Evolutionary conservation across 768 basidiomycete genomes (phyloP).

Genomic region (Sutorius australiensis): DNA sequence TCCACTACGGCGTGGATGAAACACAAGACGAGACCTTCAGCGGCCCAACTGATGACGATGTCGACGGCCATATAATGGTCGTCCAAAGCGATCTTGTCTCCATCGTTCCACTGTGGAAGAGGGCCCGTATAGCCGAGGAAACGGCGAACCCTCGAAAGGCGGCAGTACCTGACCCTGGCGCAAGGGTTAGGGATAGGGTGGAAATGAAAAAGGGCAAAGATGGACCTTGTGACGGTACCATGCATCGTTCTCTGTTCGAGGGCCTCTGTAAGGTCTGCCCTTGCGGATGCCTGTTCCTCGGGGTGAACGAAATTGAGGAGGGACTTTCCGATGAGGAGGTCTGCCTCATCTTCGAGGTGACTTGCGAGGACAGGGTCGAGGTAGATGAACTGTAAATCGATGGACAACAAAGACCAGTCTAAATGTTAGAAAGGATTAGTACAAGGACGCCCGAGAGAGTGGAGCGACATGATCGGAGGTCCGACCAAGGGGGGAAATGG

Average conservation of each 20-base stretch:
- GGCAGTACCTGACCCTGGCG: slow-evolving; percentile 71
- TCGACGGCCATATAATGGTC: slow-evolving; percentile 80
- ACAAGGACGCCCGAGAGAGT: slow-evolving; percentile 12
- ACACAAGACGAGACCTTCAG: slow-evolving; percentile 81
- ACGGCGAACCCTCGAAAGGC: slow-evolving; percentile 69
- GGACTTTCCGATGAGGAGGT: slow-evolving; percentile 63
- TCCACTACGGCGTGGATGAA: slow-evolving; percentile 84
- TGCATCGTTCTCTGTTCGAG: slow-evolving; percentile 72
- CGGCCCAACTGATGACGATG: slow-evolving; percentile 87
- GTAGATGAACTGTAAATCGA: slow-evolving; percentile 75
- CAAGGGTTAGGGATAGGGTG: slow-evolving; percentile 23
- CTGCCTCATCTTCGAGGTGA: slow-evolving; percentile 71
- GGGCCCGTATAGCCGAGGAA: slow-evolving; percentile 66
- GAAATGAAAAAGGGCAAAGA: slow-evolving; percentile 2
- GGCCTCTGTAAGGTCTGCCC: slow-evolving; percentile 68
- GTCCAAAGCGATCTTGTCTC: slow-evolving; percentile 67
- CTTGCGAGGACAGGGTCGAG: slow-evolving; percentile 73
- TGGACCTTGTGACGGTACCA: slow-evolving; percentile 77
- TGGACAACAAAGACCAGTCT: slow-evolving; percentile 84
- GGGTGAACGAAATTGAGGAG: slow-evolving; percentile 81
- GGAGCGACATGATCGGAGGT: slow-evolving; percentile 24
- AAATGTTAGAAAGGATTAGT: slow-evolving; percentile 14
- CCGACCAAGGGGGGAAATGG: slow-evolving; percentile 11
- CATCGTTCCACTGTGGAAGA: slow-evolving; percentile 52
- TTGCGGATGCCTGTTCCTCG: slow-evolving; percentile 74